phyloP scores from a whole-genome alignment of 2,329 filamentous ascomycete species.

The Penicillium sp. region DNA sequence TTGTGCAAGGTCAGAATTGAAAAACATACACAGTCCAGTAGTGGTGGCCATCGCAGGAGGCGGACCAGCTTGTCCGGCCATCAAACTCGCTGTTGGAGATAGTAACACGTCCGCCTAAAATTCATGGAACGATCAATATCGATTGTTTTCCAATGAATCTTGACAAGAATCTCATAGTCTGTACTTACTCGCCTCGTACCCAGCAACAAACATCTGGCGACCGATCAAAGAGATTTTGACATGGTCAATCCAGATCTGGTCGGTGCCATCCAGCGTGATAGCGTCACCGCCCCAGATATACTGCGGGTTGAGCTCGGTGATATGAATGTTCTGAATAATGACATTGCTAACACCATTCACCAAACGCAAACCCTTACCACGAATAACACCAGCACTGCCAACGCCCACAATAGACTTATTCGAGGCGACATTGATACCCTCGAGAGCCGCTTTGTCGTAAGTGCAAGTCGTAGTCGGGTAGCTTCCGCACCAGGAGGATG shows the following conservation, averaged over 20 bases:
- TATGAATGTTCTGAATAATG: constrained; percentile 61
- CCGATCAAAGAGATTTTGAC: constrained; percentile 44
- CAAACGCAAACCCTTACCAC: constrained; percentile 57
- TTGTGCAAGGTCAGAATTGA: no score
- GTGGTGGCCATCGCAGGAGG: constrained; percentile 59
- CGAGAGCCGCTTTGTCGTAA: constrained; percentile 54
- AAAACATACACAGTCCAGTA: constrained; percentile 55
- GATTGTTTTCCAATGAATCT: neutral
- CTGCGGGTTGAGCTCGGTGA: constrained; percentile 56
- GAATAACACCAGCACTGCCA: constrained; percentile 56
- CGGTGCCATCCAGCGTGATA: constrained; percentile 52
- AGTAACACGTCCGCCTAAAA: constrained; percentile 54
- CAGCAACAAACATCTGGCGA: constrained; percentile 32
- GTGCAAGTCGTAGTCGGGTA: constrained; percentile 50
- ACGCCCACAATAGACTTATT: constrained; percentile 61
- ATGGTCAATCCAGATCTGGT: constrained; percentile 52
- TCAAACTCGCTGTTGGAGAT: constrained; percentile 64
- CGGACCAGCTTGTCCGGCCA: constrained; percentile 55
- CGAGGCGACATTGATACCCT: constrained; percentile 54
- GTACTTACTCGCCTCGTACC: constrained; percentile 32
- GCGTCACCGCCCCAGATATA: constrained; percentile 63
- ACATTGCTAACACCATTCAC: constrained; percentile 52
- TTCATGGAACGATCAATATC: neutral
- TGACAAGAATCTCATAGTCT: neutral
- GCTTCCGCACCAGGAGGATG: constrained; percentile 59